These are phyloP conservation scores for Artemisia argyi DNA, from an alignment of 129 eudicot species.

Conservation along the genomic window DNA sequence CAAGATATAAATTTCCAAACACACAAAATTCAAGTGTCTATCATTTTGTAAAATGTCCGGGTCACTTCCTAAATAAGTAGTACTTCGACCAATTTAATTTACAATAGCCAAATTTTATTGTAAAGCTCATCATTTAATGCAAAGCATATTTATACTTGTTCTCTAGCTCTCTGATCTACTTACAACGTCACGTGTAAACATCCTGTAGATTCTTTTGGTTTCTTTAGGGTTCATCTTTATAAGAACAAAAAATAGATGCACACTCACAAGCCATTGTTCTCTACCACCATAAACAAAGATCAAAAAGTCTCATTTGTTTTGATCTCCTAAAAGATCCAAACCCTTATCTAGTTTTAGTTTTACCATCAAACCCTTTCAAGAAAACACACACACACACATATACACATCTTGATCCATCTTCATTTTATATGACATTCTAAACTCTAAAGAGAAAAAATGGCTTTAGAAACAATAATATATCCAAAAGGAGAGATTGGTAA, in stretches of 20 bases:
- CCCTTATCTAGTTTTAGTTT: neutral
- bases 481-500: constrained; percentile 47
- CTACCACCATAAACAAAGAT: neutral
- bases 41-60: too few relatives aligned
- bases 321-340: constrained; percentile 12
- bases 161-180: constrained; percentile 18
- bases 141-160: neutral
- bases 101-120: too few relatives aligned
- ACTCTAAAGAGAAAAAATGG: constrained; percentile 38
- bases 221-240: constrained; percentile 28
- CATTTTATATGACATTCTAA: constrained; percentile 9
- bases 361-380: constrained; percentile 4
- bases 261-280: constrained; percentile 18
- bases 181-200: constrained; percentile 41
- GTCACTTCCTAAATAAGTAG: too few relatives aligned
- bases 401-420: neutral
- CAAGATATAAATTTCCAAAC: too few relatives aligned
- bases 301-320: constrained; percentile 34
- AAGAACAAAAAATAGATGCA: constrained; percentile 27
- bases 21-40: too few relatives aligned
- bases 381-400: neutral
- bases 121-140: too few relatives aligned
- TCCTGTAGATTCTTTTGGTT: constrained; percentile 36
- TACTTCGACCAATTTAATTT: too few relatives aligned
- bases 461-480: constrained; percentile 47